phyloP scores from a whole-genome alignment of 108 stramenopile species.

The Nannochloropsis granulata region DNA sequence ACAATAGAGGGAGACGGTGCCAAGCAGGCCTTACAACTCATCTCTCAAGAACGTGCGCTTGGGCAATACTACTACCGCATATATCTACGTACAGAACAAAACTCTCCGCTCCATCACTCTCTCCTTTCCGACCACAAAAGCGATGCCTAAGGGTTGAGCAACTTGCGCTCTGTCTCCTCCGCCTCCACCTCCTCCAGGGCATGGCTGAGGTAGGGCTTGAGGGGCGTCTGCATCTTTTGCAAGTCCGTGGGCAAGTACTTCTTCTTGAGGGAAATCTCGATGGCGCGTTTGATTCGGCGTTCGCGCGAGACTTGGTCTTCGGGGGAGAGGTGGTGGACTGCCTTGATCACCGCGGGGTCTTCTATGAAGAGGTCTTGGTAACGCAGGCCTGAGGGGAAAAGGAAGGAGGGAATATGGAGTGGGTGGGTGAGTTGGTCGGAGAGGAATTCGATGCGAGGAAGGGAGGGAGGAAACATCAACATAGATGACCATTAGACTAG shows the following conservation, averaged over 20 bases:
- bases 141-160: neutral
- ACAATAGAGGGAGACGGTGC: too few species aligned
- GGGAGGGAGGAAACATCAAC: too few species aligned
- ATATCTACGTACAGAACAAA: too few species aligned
- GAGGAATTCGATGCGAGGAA: too few species aligned
- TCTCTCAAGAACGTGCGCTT: too few species aligned
- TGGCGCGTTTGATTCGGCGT: neutral
- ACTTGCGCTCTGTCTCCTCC: neutral
- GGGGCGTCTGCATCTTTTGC: neutral
- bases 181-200: neutral
- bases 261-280: neutral
- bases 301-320: neutral
- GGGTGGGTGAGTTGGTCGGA: too few species aligned
- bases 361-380: neutral
- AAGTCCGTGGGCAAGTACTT: neutral
- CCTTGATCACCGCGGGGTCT: neutral
- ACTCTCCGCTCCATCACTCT: too few species aligned
- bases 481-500: too few species aligned
- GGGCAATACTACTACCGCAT: too few species aligned
- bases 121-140: neutral
- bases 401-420: too few species aligned
- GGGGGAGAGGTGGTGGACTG: neutral
- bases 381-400: neutral
- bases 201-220: neutral
- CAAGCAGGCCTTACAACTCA: too few species aligned